phyloP scores from a whole-genome alignment of 129 eudicot species.

The Chrysanthemum seticuspe region DNA sequence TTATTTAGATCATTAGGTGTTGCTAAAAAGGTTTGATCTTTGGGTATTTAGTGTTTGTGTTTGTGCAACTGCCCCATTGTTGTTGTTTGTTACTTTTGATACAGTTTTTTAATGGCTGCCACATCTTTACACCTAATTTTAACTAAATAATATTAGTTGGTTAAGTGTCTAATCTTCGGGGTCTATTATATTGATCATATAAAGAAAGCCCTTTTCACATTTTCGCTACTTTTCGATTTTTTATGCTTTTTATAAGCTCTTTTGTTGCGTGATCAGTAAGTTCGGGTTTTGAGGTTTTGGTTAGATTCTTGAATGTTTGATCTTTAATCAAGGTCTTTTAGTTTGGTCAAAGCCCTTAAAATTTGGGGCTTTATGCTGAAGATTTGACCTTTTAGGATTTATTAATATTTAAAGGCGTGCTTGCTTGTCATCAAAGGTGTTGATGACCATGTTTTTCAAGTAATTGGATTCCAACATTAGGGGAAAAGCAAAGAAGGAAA shows the following conservation, averaged over 20 bases:
- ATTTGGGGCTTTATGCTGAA: constrained; percentile 20
- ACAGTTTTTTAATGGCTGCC: constrained; percentile 32
- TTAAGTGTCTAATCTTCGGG: constrained; percentile 26
- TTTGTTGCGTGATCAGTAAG: constrained; percentile 15
- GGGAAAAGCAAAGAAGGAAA: constrained; percentile 23
- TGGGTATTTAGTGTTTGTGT: constrained; percentile 5
- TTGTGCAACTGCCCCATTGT: constrained; percentile 25
- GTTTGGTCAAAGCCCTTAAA: constrained; percentile 22
- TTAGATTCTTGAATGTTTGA: constrained; percentile 23
- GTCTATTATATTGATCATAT: constrained; percentile 27
- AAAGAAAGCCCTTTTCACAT: constrained; percentile 12
- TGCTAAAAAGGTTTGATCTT: background rate
- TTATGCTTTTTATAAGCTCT: constrained; percentile 14
- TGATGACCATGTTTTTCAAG: constrained; percentile 21
- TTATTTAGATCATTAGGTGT: constrained; percentile 20
- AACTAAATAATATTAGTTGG: constrained; percentile 19
- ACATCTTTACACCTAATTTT: constrained; percentile 34
- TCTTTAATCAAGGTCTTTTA: constrained; percentile 16
- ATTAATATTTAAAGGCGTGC: constrained; percentile 21
- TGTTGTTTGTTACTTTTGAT: constrained; percentile 18
- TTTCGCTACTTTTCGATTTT: background rate
- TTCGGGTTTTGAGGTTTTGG: constrained; percentile 16
- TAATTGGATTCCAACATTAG: constrained; percentile 18
- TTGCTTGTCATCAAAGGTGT: constrained; percentile 31
- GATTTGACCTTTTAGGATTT: constrained; percentile 25